phyloP scores from a whole-genome alignment of 164 flowering plant genomes.

The Sedum album region DNA sequence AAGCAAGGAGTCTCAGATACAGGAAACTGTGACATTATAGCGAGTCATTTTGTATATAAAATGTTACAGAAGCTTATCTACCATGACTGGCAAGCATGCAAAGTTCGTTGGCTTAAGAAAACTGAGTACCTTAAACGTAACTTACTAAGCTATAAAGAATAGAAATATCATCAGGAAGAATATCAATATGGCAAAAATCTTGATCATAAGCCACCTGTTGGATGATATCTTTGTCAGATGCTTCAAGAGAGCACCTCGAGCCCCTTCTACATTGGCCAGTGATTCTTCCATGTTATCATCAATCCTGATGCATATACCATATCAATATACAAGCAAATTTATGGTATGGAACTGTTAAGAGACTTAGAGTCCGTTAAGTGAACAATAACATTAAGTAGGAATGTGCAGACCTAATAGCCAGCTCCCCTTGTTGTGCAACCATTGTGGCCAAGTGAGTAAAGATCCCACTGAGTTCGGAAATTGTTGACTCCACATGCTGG shows the following conservation, averaged over 20 bases:
- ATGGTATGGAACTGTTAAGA: neutral
- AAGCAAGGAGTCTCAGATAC: neutral
- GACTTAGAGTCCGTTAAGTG: neutral
- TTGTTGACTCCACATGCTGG: conserved; percentile 85
- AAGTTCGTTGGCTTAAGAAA: neutral
- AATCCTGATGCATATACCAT: conserved; percentile 41
- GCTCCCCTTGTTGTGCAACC: conserved; percentile 88
- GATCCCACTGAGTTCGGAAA: conserved; percentile 77
- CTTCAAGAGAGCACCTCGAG: conserved; percentile 60
- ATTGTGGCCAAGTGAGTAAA: conserved; percentile 81
- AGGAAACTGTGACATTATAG: neutral
- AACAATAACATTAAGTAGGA: neutral
- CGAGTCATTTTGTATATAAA: too few species aligned
- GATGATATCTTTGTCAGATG: conserved; percentile 65
- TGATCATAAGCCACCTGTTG: conserved; percentile 77
- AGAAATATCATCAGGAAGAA: conserved; percentile 58
- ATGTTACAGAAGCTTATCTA: neutral
- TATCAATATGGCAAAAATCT: conserved; percentile 63
- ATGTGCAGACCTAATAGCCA: conserved; percentile 65
- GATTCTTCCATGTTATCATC: conserved; percentile 93
- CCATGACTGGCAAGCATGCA: neutral
- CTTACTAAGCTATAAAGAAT: conserved; percentile 40
- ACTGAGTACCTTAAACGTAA: neutral
- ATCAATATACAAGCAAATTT: neutral
- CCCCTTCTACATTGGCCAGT: conserved; percentile 70